Evolutionary conservation across 2,329 filamentous ascomycete genomes (phyloP), one percentile per base, ranked within the genome.

Genomic region (Fusarium newnesense): DNA sequence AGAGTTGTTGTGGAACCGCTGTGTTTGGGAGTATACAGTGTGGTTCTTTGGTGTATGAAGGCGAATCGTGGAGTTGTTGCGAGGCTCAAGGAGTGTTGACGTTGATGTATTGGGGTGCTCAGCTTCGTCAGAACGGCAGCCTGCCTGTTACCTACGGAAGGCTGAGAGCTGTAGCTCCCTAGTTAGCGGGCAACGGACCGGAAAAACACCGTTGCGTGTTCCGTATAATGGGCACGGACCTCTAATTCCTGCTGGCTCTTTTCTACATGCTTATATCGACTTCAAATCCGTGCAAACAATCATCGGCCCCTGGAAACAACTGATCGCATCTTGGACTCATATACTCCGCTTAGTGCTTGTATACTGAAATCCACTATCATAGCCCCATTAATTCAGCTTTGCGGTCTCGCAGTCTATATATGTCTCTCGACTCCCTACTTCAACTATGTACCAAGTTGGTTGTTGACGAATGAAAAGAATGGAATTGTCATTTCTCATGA

Each of bases 121-220:
- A 81, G 81, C 81, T 83, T 82, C 81, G 81, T 83, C 81, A 83
- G 80, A 79, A 74, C 79, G 76, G 81, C 75, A 82, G 81, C 81
- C 81, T 83, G 71, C 76, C 79, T 71, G 44, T 72, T 60, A 77
- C 74, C 73, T 75, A 44, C 54, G 65, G 67, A 77, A 76, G 75
- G 77, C 76, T 77, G 74, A 75, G 69, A 78, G 78, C 79, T 76
- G 71, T 76, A 80, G 78, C 79, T 80, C 69, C 63, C 60, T 57
- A 67, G 72, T 67, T 67, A 46, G 62, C 37, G 47, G 57, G 47
- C 46, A 58, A 56, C 64, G 62, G 19, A 7, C 50, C 80, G 80
- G 80, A 81, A 61, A 78, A 81, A 80, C 61, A 64, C 79, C 68
- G 53, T 46, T 68, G 78, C 80, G 78, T 21, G 7, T 37, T 65